These are phyloP conservation scores for Neltuma alba DNA, from an alignment of 306 rosid genomes.

Conservation along the genomic window DNA sequence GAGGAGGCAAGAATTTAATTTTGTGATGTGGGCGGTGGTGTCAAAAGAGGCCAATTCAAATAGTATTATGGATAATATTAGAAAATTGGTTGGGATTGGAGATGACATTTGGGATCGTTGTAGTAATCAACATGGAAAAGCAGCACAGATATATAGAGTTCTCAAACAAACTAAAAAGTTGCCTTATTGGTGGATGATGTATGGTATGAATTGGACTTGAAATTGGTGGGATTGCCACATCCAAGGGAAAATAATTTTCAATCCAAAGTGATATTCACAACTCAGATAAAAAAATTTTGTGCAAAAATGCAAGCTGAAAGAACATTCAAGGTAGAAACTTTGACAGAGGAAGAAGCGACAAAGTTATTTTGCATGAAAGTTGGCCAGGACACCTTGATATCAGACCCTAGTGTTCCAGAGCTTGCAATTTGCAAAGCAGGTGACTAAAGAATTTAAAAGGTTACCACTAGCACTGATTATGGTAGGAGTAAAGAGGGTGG, in stretches of 20 bases:
- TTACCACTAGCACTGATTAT: conserved; percentile 1
- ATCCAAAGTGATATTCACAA: conserved; percentile 37
- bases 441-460: not conserved
- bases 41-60: not conserved
- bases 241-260: not conserved
- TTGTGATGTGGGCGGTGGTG: not conserved
- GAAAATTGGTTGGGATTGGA: not conserved
- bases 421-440: conserved; percentile 13
- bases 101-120: not conserved
- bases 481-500: not conserved
- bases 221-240: conserved; percentile 19
- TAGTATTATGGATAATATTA: not conserved
- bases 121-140: not conserved
- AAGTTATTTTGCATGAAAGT: conserved; percentile 25
- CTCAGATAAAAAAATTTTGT: conserved; percentile 33
- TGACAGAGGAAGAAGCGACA: conserved; percentile 17
- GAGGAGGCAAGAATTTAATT: not conserved
- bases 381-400: not conserved
- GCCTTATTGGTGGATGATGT: conserved; percentile 43
- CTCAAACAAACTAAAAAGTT: conserved; percentile 16
- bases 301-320: conserved; percentile 32
- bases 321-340: conserved; percentile 14
- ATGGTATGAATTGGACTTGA: conserved; percentile 35
- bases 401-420: not conserved
- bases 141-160: not conserved